Evolutionary conservation across 768 basidiomycete genomes (phyloP).

Genomic region (Gautieria morchelliformis): DNA sequence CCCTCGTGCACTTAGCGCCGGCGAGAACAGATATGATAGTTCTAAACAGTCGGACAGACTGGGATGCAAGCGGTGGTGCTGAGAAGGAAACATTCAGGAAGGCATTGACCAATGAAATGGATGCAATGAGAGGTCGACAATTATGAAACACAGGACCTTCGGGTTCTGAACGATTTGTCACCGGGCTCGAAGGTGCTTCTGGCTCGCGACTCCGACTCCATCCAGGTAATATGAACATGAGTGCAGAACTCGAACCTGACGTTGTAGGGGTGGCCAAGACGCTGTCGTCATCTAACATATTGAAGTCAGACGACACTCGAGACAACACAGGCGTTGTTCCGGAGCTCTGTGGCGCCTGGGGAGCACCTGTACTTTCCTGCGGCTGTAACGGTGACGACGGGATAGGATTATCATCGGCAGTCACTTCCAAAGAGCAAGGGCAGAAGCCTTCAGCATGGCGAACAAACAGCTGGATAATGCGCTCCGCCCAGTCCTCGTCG

Average conservation of each 20-base stretch:
- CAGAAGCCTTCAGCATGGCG: background rate
- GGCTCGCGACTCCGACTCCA: background rate
- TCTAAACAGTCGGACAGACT: slow-evolving; percentile 46
- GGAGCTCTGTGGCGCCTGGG: background rate
- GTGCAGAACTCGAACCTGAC: background rate
- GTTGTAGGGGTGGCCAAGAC: background rate
- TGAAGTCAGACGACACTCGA: slow-evolving; percentile 2
- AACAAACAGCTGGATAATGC: background rate
- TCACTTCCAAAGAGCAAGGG: background rate
- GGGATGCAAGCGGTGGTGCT: slow-evolving; percentile 31
- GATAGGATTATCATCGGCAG: background rate
- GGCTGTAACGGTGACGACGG: background rate
- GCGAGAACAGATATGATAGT: slow-evolving; percentile 39
- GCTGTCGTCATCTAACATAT: background rate
- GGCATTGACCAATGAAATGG: slow-evolving; percentile 50
- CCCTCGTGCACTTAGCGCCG: slow-evolving; percentile 41
- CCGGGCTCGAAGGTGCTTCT: background rate
- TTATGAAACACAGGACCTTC: background rate
- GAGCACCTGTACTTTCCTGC: background rate
- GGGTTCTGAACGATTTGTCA: background rate
- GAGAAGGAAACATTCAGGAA: slow-evolving; percentile 69
- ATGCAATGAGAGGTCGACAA: slow-evolving; percentile 46
- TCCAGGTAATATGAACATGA: background rate
- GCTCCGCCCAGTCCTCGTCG: slow-evolving; percentile 1
- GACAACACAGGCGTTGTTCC: background rate